These are phyloP conservation scores for Scedosporium dehoogii DNA, from an alignment of 2,329 filamentous ascomycete genomes.

Conservation along the genomic window DNA sequence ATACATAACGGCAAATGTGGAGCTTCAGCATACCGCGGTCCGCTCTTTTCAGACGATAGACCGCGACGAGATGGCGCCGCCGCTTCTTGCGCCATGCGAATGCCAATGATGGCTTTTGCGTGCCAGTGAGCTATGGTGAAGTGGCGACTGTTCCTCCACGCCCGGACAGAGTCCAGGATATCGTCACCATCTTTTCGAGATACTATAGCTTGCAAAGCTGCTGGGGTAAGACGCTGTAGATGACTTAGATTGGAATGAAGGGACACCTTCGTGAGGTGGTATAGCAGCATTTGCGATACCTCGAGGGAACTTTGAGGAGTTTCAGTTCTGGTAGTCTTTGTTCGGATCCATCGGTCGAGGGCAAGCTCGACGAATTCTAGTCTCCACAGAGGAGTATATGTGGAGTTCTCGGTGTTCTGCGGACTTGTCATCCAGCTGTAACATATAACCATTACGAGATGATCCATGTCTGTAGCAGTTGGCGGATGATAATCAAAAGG, in stretches of 20 bases:
- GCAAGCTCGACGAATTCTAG: not conserved
- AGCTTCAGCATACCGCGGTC: not conserved
- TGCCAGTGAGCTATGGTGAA: not conserved
- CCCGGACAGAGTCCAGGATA: not conserved
- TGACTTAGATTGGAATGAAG: not conserved
- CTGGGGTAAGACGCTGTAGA: not conserved
- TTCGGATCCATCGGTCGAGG: not conserved
- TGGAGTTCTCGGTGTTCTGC: not conserved
- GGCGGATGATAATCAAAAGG: not conserved
- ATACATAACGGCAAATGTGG: not conserved
- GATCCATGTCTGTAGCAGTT: not conserved
- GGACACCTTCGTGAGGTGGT: not conserved
- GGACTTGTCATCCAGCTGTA: slow-evolving; percentile 1
- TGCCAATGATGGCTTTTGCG: not conserved
- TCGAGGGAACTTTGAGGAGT: not conserved
- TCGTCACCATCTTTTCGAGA: not conserved
- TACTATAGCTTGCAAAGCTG: not conserved
- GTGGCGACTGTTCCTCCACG: not conserved
- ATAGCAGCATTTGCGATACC: not conserved
- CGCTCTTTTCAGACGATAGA: not conserved
- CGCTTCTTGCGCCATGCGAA: not conserved
- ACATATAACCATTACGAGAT: not conserved
- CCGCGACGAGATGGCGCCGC: not conserved
- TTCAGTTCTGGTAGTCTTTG: not conserved
- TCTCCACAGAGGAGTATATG: not conserved